Conservation (phyloP, 2,329 filamentous ascomycete species). For the Xylaria sp. region DNA sequence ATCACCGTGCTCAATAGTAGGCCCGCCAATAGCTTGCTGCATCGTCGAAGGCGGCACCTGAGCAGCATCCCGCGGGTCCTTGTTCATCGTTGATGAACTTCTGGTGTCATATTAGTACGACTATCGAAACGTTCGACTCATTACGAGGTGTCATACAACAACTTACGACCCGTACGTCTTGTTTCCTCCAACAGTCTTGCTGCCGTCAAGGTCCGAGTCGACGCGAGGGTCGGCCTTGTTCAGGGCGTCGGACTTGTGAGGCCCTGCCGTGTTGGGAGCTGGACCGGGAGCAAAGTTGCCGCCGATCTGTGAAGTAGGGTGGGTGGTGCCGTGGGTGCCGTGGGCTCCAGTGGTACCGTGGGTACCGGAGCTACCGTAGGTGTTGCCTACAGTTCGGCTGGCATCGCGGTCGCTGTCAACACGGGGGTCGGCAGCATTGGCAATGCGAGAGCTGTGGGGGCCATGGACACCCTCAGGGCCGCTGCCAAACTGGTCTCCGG, state of each 20-base stretch:
- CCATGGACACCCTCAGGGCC: conserved; percentile 53
- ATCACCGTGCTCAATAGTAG: conserved; percentile 59
- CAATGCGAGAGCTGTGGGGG: conserved; percentile 56
- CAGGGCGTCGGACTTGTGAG: conserved; percentile 63
- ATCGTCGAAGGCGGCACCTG: conserved; percentile 68
- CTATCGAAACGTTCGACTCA: neutral
- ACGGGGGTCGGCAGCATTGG: conserved; percentile 63
- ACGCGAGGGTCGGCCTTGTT: conserved; percentile 69
- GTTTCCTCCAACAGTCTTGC: conserved; percentile 64
- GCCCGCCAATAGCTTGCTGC: conserved; percentile 59
- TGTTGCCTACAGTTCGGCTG: conserved; percentile 51
- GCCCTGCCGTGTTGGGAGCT: conserved; percentile 60
- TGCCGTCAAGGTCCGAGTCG: conserved; percentile 66
- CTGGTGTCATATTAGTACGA: neutral
- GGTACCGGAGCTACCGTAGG: conserved; percentile 46
- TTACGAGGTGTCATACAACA: conserved; percentile 44
- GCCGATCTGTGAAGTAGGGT: conserved; percentile 40
- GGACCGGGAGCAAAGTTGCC: conserved; percentile 51
- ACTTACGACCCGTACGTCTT: conserved; percentile 61
- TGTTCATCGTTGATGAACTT: conserved; percentile 24
- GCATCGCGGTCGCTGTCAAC: conserved; percentile 63
- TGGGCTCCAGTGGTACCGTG: conserved; percentile 43
- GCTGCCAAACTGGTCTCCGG: conserved; percentile 47
- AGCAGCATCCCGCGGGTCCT: conserved; percentile 65
- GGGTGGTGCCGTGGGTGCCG: conserved; percentile 40